Evolutionary conservation across 495 filamentous ascomycete species (phyloP), one percentile per base, ranked within the genome.

Genomic region (Geoglossum glabrum): DNA sequence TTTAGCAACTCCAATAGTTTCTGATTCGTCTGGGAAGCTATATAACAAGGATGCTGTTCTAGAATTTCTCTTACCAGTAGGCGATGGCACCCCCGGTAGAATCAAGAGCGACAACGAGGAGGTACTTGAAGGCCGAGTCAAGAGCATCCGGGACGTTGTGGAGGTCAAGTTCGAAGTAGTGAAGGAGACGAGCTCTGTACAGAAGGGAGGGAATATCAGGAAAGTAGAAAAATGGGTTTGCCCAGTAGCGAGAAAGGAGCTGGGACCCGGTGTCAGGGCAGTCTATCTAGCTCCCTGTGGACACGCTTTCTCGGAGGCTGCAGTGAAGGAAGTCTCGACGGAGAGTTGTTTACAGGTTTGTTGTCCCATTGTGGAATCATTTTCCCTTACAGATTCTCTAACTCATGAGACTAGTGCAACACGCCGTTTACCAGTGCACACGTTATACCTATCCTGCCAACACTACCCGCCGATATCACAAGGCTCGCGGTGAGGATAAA

Each of bases 11-110:
- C 85, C 89, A 1, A 73, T 90, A 0, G 90, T 97, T 15, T 90
- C 87, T 0, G 92, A 99, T 69, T 83, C 75, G 31, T 74, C 77
- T 3, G 93, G 92, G 0, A 83, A 82, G 23, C 79, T 99, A 1
- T 99, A 95, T 73, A 97, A 95, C 65, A 97, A 96, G 68, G 89
- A 97, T 65, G 81, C 87, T 0, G 76, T 97, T 45, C 71, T 99
- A 40, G 81, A 87, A 62, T 85, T 82, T 57, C 74, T 99, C 1
- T 75, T 96, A 23, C 80, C 81, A 1, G 55, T 64, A 21, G 72
- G 74, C 49, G 77, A 80, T 56, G 79, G 81, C 40, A 63, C 74
- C 73, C 62, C 55, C 27, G 56, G 52, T 30, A 54, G 60, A 43
- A 67, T 68, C 64, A 65, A 72, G 65, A 45, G 73, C 54, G 77